These are phyloP conservation scores for Closterium sp. DNA, from an alignment of 139 green algal species.

Conservation along the genomic window DNA sequence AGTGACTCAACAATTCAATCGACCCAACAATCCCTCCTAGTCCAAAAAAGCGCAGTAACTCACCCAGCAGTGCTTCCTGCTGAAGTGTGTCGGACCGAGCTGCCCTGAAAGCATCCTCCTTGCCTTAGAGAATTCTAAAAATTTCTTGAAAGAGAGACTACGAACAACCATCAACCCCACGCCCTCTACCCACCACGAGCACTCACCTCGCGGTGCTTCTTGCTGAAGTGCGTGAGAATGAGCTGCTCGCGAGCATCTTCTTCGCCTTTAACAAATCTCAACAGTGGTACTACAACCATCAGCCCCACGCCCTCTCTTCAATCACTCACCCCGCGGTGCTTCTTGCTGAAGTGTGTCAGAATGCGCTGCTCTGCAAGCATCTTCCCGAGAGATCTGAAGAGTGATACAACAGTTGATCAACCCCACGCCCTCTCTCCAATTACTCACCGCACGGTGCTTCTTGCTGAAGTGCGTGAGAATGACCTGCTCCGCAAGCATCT, in stretches of 20 bases:
- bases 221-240: slow-evolving; percentile 27
- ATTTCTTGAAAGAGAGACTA: no score
- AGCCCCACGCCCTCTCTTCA: no score
- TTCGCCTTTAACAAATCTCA: no score
- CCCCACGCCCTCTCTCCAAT: not conserved
- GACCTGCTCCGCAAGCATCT: not conserved
- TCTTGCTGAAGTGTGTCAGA: slow-evolving; percentile 26
- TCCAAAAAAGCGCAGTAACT: not conserved
- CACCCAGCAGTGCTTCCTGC: not conserved
- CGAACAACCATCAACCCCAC: no score
- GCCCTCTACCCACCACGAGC: not conserved
- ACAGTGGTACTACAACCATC: no score
- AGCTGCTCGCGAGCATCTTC: not conserved
- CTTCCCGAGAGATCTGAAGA: no score
- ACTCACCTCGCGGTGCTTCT: slow-evolving; percentile 13
- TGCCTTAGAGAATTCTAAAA: no score
- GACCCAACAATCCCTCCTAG: no score
- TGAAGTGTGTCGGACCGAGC: slow-evolving; percentile 15
- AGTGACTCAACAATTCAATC: no score
- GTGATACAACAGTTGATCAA: no score
- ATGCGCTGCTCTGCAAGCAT: not conserved
- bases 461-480: slow-evolving; percentile 29
- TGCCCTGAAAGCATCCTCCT: not conserved
- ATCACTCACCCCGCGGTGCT: slow-evolving; percentile 5
- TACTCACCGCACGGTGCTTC: slow-evolving; percentile 2